Base-by-base conservation (phyloP, 805 yeast genomes). In the Pichia rugopelliculosa region DNA sequence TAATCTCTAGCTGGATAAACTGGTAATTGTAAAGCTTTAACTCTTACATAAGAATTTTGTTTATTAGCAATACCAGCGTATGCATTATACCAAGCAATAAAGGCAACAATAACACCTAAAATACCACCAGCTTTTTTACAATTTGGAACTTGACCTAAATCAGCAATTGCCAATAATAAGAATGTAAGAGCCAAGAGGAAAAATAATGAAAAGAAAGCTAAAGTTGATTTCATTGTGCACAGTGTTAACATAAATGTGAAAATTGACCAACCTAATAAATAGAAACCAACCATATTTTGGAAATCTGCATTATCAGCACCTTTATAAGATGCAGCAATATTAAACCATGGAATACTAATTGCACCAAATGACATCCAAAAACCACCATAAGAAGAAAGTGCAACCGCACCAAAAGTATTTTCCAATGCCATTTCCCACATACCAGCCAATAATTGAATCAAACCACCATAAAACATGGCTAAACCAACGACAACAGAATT, bases 351-450 rank as follows among this genome's bases (percentile, higher is more conserved):
- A 42, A 76, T 72, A 49, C 66, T 63, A 30, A 84, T 75, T 27
- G 84, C 84, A 50, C 82, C 89, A 71, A 79, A 84, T 24, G 82
- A 70, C 70, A 81, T 76, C 91, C 91, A 84, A 62, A 84, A 84
- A 3, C 87, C 90, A 49, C 87, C 91, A 55, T 72, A 77, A 5
- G 80, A 75, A 7, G 74, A 64, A 47, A 77, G 68, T 1, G 80
- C 81, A 50, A 84, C 74, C 55, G 82, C 86, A 66, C 87, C 87
- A 67, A 82, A 84, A 21, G 88, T 82, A 65, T 82, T 83, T 56
- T 84, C 89, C 37, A 78, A 71, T n/a, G 82, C 79, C 65, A 83
- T 73, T 64, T 85, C 87, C 76, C 85, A 78, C 72, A 84, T 72
- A 48, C 89, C 90, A 7, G 90, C 87, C 50, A 82, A 67, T 48